phyloP scores from a whole-genome alignment of 768 basidiomycete genomes.

The Leccinum incarnatum region DNA sequence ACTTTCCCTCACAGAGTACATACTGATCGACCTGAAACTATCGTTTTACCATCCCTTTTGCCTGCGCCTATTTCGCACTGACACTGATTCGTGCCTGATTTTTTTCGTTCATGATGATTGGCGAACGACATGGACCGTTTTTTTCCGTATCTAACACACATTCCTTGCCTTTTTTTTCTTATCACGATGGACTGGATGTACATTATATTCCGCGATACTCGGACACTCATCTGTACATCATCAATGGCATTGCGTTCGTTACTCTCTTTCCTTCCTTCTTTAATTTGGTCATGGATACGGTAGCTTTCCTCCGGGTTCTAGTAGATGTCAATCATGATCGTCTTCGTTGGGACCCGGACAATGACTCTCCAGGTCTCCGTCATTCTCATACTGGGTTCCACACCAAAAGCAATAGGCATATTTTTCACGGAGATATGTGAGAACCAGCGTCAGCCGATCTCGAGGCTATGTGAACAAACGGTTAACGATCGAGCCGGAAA shows the following conservation, averaged over 20 bases:
- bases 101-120: neutral
- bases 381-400: constrained; percentile 66
- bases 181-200: constrained; percentile 19
- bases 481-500: constrained; percentile 12
- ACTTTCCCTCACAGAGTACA: constrained; percentile 47
- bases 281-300: neutral
- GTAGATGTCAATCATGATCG: constrained; percentile 62
- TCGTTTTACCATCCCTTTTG: constrained; percentile 60
- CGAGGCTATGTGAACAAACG: constrained; percentile 49
- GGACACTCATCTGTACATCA: constrained; percentile 34
- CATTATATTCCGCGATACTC: constrained; percentile 14
- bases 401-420: constrained; percentile 90
- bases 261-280: neutral
- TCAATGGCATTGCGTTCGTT: constrained; percentile 23
- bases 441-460: constrained; percentile 63
- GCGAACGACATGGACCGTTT: neutral
- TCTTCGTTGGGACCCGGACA: constrained; percentile 81
- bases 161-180: constrained; percentile 12
- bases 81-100: constrained; percentile 1
- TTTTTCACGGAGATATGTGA: constrained; percentile 69
- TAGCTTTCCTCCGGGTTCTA: neutral
- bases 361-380: constrained; percentile 54
- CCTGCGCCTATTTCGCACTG: constrained; percentile 26
- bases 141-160: constrained; percentile 7
- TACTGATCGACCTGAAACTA: constrained; percentile 31